Percentiles rank a stretch among this genome's conserved stretches.
Conservation (phyloP, 371 early-diverging fungal species). For the Umbelopsis sp. region DNA sequence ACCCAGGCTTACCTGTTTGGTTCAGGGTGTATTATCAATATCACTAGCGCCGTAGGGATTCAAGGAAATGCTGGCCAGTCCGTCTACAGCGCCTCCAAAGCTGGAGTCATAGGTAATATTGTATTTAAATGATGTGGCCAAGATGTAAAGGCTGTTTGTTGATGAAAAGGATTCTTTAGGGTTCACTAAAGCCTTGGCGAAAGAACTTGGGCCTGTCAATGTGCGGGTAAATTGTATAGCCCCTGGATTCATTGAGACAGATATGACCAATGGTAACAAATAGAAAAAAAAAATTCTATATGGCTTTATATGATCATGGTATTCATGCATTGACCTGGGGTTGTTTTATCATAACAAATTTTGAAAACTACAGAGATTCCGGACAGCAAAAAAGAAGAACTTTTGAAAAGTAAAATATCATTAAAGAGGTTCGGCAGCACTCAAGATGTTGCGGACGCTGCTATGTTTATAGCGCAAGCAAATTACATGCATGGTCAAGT, state of each 20-base stretch:
- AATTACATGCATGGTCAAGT: slow-evolving; percentile 77
- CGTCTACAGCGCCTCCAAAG: slow-evolving; percentile 85
- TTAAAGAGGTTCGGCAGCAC: slow-evolving; percentile 61
- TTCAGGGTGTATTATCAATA: slow-evolving; percentile 82
- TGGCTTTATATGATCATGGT: too few species aligned
- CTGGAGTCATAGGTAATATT: slow-evolving; percentile 74
- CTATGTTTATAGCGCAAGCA: slow-evolving; percentile 66
- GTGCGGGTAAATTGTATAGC: slow-evolving; percentile 84
- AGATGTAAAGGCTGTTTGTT: slow-evolving; percentile 8
- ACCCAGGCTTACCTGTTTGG: background rate
- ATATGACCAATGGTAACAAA: slow-evolving; percentile 70
- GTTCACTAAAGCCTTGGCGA: slow-evolving; percentile 81
- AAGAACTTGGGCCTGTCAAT: slow-evolving; percentile 75
- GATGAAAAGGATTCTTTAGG: slow-evolving; percentile 35
- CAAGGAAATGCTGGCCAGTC: slow-evolving; percentile 81
- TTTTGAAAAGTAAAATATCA: slow-evolving; percentile 50
- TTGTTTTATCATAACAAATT: background rate
- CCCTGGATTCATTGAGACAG: slow-evolving; percentile 89
- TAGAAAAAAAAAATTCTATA: background rate
- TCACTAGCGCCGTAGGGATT: slow-evolving; percentile 80
- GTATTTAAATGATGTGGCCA: background rate
- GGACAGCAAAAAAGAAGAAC: slow-evolving; percentile 36
- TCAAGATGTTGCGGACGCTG: slow-evolving; percentile 72
- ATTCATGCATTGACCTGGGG: too few species aligned
- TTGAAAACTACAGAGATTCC: slow-evolving; percentile 29